A percentile compares a stretch with the other conserved stretches of the same genome.
Conservation (phyloP, 306 rosid genomes). For the Vigna unguiculata region DNA sequence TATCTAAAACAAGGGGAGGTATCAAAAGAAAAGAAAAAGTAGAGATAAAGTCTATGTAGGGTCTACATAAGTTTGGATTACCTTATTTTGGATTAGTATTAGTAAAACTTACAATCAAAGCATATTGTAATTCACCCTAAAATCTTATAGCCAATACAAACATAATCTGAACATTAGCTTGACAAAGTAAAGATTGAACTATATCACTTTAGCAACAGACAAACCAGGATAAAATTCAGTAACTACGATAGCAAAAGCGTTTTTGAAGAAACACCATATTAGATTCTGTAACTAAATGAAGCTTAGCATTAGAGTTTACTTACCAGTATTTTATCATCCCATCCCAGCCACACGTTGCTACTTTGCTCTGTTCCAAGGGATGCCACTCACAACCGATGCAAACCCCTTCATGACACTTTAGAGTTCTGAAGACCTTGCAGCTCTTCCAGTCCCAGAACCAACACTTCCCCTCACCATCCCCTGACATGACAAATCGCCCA, state of each 20-base stretch:
- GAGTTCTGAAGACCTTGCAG: conserved; percentile 96
- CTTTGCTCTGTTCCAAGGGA: conserved; percentile 96
- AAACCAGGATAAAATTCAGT: conserved; percentile 12
- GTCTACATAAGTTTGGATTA: background rate
- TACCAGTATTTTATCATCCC: conserved; percentile 96
- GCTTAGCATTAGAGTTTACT: conserved; percentile 48
- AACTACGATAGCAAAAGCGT: conserved; percentile 23
- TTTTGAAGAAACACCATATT: conserved; percentile 19
- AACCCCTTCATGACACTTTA: conserved; percentile 92
- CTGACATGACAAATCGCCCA: conserved; percentile 94
- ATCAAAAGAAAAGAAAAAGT: background rate
- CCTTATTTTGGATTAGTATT: background rate
- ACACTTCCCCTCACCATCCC: conserved; percentile 96
- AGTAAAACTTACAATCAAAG: background rate
- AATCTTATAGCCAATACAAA: background rate
- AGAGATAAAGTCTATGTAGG: background rate
- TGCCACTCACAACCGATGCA: conserved; percentile 96
- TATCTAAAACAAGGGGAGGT: background rate
- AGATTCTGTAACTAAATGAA: conserved; percentile 6
- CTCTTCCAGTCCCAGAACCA: conserved; percentile 99
- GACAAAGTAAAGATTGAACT: background rate
- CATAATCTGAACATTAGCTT: background rate
- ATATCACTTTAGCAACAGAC: conserved; percentile 14
- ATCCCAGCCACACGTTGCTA: conserved; percentile 99
- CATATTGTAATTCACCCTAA: background rate